Evolutionary conservation across 2,329 filamentous ascomycete genomes (phyloP).

Genomic region (Magnaporthiopsis incrustans): DNA sequence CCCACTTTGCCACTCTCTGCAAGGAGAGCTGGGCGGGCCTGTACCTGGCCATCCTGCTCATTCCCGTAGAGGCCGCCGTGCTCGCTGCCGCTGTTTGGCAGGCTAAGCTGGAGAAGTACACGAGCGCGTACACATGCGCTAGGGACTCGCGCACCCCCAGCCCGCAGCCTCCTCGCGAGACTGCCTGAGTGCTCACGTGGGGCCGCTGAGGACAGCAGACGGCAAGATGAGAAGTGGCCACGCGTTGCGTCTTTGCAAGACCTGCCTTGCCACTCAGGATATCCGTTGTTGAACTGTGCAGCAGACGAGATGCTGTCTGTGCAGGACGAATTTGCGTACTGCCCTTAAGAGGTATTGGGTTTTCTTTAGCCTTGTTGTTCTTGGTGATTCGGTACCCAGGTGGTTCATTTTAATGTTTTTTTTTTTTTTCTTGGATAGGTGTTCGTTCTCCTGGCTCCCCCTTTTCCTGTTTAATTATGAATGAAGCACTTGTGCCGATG

Average conservation of each 20-base stretch:
- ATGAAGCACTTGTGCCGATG: not conserved
- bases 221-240: not conserved
- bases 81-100: conserved; percentile 39
- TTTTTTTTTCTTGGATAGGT: not conserved
- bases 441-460: not conserved
- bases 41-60: conserved; percentile 45
- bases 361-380: not conserved
- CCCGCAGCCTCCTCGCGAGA: conserved; percentile 3
- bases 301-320: not conserved
- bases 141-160: conserved; percentile 26
- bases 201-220: not conserved
- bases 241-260: not conserved
- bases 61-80: conserved; percentile 46
- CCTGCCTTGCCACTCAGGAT: not conserved
- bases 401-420: not conserved
- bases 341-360: not conserved
- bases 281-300: not conserved
- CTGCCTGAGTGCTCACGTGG: not conserved
- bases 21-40: conserved; percentile 45
- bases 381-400: not conserved
- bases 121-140: conserved; percentile 21
- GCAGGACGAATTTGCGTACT: not conserved
- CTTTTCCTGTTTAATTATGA: not conserved
- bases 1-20: conserved; percentile 50
- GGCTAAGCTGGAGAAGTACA: conserved; percentile 34